Evolutionary conservation across 2,329 filamentous ascomycete species (phyloP).

Genomic region (Ascochyta viciae-villosae): DNA sequence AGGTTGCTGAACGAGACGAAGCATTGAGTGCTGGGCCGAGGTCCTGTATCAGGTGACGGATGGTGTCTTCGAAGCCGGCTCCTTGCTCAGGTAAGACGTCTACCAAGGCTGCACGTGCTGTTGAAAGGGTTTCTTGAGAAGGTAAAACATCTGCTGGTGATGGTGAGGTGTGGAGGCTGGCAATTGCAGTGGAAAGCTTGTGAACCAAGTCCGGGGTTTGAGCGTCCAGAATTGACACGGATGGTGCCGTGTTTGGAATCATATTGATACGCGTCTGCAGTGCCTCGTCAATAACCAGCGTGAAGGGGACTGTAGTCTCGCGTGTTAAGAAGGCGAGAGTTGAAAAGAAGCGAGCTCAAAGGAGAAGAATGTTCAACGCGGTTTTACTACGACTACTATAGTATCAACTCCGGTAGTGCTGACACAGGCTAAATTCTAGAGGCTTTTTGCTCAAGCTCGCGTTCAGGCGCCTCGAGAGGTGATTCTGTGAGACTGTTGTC

Average conservation of each 20-base stretch:
- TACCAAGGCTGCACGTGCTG: constrained; percentile 47
- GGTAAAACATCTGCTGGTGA: constrained; percentile 46
- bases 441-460: background rate
- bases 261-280: background rate
- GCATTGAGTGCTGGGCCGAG: constrained; percentile 68
- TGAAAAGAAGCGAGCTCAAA: background rate
- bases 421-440: background rate
- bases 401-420: background rate
- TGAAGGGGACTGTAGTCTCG: background rate
- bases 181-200: constrained; percentile 32
- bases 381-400: background rate
- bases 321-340: background rate
- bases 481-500: background rate
- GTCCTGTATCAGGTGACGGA: constrained; percentile 55
- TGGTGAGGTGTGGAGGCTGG: constrained; percentile 29
- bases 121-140: constrained; percentile 31
- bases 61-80: constrained; percentile 52
- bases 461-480: background rate
- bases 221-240: constrained; percentile 21
- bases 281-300: background rate
- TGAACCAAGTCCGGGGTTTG: constrained; percentile 22
- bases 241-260: background rate
- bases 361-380: background rate
- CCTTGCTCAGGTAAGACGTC: constrained; percentile 49
- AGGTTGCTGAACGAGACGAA: constrained; percentile 58